Conservation (phyloP, 257 asterid genomes). For the Gentiana dahurica region DNA sequence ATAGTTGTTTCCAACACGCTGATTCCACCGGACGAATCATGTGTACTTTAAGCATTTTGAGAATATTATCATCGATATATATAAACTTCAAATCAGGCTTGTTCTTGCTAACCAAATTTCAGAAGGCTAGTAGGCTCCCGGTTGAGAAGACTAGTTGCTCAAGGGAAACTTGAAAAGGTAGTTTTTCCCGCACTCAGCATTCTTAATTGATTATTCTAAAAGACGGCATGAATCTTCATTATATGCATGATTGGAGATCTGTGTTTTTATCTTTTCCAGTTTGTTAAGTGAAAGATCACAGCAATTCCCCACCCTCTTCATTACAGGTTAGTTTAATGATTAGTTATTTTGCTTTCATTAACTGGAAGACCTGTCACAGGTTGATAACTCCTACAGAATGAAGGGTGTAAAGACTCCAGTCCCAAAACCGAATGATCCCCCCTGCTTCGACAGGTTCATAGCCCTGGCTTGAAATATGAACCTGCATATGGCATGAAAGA, state of each 20-base stretch:
- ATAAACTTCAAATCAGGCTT: too few relatives aligned
- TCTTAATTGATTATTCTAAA: not conserved
- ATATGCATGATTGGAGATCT: not conserved
- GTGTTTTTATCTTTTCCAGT: too few relatives aligned
- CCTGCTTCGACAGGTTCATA: conserved; percentile 31
- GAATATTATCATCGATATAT: too few relatives aligned
- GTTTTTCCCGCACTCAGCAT: conserved; percentile 2
- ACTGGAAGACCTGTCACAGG: conserved; percentile 28
- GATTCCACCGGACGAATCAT: too few relatives aligned
- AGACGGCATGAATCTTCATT: not conserved
- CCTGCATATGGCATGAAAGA: too few relatives aligned
- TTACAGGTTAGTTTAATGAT: too few relatives aligned
- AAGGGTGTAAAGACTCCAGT: conserved; percentile 28
- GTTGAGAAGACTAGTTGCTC: conserved; percentile 84
- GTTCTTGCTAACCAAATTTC: conserved; percentile 31
- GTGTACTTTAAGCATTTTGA: too few relatives aligned
- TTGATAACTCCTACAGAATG: conserved; percentile 44
- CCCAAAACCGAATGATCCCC: conserved; percentile 26
- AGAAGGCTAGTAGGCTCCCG: conserved; percentile 60
- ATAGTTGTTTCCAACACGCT: too few relatives aligned
- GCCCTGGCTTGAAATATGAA: conserved; percentile 16
- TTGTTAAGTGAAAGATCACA: too few relatives aligned
- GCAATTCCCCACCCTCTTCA: too few relatives aligned
- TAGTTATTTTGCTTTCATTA: not conserved
- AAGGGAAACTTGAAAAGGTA: conserved; percentile 88